These are phyloP conservation scores for Exobasidium rhododendri DNA, from an alignment of 1,284 basidiomycete genomes.

Conservation along the genomic window DNA sequence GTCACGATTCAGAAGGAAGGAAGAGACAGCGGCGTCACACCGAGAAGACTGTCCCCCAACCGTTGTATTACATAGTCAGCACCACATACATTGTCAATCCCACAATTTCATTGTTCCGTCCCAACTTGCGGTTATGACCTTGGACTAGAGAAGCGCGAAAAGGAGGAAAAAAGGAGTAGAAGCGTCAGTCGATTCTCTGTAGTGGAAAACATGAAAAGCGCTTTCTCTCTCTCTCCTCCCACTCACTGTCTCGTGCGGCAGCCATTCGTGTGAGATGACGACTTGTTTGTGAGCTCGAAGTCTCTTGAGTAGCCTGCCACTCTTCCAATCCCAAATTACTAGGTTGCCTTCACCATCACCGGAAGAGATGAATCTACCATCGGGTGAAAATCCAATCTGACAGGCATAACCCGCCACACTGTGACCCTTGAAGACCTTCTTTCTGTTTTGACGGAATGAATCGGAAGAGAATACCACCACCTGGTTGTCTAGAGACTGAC, in stretches of 20 bases:
- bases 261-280: constrained; percentile 93
- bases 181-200: background rate
- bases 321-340: constrained; percentile 99
- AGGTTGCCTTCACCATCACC: constrained; percentile 92
- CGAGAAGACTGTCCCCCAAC: too few species aligned
- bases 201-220: background rate
- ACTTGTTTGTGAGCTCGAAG: constrained; percentile 87
- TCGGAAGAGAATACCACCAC: constrained; percentile 95
- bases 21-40: too few species aligned
- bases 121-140: constrained; percentile 93
- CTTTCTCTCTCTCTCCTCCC: constrained; percentile 55
- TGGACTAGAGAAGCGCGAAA: constrained; percentile 55
- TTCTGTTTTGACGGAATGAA: constrained; percentile 89
- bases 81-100: constrained; percentile 49
- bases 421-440: constrained; percentile 96
- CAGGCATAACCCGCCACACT: constrained; percentile 95
- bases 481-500: constrained; percentile 96
- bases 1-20: too few species aligned
- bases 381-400: constrained; percentile 92
- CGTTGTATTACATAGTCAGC: background rate
- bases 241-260: constrained; percentile 78
- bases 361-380: constrained; percentile 94
- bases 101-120: constrained; percentile 95
- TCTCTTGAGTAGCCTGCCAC: constrained; percentile 80
- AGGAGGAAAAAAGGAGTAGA: background rate